Evolutionary conservation across 1,139 yeast species (phyloP).

Genomic region (Yamadazyma conglobata): DNA sequence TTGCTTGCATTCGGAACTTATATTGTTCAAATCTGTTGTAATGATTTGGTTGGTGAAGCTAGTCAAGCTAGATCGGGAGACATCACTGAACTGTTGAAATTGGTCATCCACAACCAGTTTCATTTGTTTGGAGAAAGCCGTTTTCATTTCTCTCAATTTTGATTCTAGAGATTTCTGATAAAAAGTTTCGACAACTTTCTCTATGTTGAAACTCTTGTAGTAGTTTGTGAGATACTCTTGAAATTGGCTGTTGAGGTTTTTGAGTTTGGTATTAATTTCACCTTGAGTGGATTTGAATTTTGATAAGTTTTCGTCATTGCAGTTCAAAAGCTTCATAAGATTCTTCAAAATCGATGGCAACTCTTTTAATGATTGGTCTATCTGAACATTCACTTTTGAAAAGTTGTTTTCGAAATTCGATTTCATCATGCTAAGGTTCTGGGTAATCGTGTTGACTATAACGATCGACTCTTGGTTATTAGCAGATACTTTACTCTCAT

Average conservation of each 20-base stretch:
- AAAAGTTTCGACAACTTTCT: slow-evolving; percentile 9
- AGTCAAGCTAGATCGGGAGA: slow-evolving; percentile 4
- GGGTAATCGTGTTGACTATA: slow-evolving; percentile 8
- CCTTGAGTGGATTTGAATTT: slow-evolving; percentile 12
- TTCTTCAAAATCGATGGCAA: slow-evolving; percentile 13
- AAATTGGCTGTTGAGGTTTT: slow-evolving; percentile 15
- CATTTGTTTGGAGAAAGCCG: slow-evolving; percentile 5
- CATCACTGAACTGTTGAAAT: slow-evolving; percentile 4
- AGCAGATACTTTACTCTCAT: slow-evolving; percentile 2
- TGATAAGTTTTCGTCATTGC: slow-evolving; percentile 12
- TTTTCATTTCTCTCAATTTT: slow-evolving; percentile 8
- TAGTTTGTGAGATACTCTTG: slow-evolving; percentile 16
- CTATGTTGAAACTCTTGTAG: slow-evolving; percentile 10
- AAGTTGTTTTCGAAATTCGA: slow-evolving; percentile 11
- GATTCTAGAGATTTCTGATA: slow-evolving; percentile 8
- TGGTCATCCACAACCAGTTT: slow-evolving; percentile 5
- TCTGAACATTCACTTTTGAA: slow-evolving; percentile 8
- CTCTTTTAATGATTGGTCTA: slow-evolving; percentile 11
- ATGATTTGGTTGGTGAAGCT: slow-evolving; percentile 7
- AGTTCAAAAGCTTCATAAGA: slow-evolving; percentile 11
- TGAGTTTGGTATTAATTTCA: slow-evolving; percentile 12
- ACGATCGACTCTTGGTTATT: slow-evolving; percentile 5
- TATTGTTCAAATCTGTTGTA: slow-evolving; percentile 3
- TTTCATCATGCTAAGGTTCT: slow-evolving; percentile 11
- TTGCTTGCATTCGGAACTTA: slow-evolving; percentile 6